Evolutionary conservation across 2,329 filamentous ascomycete genomes (phyloP).

Genomic region (Rasamsonia emersonii): DNA sequence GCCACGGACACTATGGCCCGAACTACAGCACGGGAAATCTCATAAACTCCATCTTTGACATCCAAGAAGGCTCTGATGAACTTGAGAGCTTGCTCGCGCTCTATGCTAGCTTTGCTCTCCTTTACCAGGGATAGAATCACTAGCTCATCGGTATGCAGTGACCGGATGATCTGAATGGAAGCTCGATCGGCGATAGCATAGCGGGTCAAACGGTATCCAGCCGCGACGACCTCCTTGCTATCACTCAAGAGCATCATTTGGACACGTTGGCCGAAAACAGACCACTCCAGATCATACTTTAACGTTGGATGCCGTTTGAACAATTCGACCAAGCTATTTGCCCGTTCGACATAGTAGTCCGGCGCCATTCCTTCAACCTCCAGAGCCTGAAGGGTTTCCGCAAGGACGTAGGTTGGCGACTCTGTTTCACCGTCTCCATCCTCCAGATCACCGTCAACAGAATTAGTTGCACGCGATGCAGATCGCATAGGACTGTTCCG

Average conservation of each 20-base stretch:
- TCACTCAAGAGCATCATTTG: slow-evolving; percentile 95
- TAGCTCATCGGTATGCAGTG: slow-evolving; percentile 82
- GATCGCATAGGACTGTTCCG: slow-evolving; percentile 47
- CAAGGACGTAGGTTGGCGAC: slow-evolving; percentile 82
- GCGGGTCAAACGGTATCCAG: slow-evolving; percentile 85
- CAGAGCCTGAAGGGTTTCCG: slow-evolving; percentile 81
- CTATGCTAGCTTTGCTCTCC: slow-evolving; percentile 92
- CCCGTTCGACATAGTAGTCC: slow-evolving; percentile 90
- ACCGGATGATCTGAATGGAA: slow-evolving; percentile 80
- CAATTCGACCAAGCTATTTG: slow-evolving; percentile 89
- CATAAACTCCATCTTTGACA: slow-evolving; percentile 81
- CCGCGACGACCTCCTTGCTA: slow-evolving; percentile 88
- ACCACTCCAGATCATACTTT: slow-evolving; percentile 96
- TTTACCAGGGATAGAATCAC: slow-evolving; percentile 90
- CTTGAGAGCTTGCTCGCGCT: slow-evolving; percentile 93
- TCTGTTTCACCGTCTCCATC: slow-evolving; percentile 62
- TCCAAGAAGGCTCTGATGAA: slow-evolving; percentile 93
- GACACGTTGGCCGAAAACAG: slow-evolving; percentile 84
- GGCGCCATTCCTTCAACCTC: slow-evolving; percentile 80
- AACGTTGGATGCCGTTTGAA: slow-evolving; percentile 87
- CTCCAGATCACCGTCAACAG: slow-evolving; percentile 36
- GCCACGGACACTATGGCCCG: slow-evolving; percentile 86
- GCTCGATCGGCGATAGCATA: slow-evolving; percentile 89
- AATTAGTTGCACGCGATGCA: slow-evolving; percentile 33
- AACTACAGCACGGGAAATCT: slow-evolving; percentile 79